Percentiles rank a stretch among this genome's conserved stretches.
These are phyloP conservation scores for Citrus inodora DNA, from an alignment of 345 rosid species.

Conservation along the genomic window DNA sequence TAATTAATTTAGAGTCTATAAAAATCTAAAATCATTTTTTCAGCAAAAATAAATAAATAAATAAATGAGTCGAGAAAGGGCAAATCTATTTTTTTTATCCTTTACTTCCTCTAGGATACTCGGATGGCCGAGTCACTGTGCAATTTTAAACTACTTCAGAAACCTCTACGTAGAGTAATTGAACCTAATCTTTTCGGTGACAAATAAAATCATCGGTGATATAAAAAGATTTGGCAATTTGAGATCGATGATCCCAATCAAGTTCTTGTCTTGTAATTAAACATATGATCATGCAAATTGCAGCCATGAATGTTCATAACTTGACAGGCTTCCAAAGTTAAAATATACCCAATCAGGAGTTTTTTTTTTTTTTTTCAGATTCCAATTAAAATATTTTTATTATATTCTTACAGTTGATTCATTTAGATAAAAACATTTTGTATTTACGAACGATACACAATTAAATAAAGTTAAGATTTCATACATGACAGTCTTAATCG, in stretches of 20 bases:
- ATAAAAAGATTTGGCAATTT: neutral
- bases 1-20: no score
- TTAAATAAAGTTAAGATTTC: neutral
- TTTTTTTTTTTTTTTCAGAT: neutral
- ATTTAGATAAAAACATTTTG: neutral
- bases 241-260: conserved; percentile 4
- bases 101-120: no score
- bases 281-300: neutral
- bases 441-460: neutral
- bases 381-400: neutral
- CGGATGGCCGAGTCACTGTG: no score
- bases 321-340: neutral
- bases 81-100: no score
- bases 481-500: neutral
- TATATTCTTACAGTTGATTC: neutral
- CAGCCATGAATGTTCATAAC: neutral
- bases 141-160: no score
- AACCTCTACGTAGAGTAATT: no score
- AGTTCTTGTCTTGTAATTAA: neutral
- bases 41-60: no score
- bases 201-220: no score
- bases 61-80: no score
- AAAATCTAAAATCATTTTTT: no score
- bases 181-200: no score
- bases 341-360: neutral